These are phyloP conservation scores for Cyclaneusma minus DNA, from an alignment of 2,329 filamentous ascomycete species.

Conservation along the genomic window DNA sequence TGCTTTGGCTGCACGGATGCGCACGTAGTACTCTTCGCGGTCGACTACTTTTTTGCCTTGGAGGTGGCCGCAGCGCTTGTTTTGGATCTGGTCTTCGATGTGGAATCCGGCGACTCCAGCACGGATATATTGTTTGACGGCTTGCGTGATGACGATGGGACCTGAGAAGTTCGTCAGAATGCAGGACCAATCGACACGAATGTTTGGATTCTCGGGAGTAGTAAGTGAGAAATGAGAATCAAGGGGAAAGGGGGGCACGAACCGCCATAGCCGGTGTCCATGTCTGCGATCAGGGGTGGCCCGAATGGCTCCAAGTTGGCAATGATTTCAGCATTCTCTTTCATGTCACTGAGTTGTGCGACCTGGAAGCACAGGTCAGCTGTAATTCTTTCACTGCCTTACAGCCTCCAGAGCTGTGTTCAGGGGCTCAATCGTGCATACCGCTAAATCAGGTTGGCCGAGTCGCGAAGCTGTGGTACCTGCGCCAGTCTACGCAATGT, in stretches of 20 bases:
- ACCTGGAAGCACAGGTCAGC: no score
- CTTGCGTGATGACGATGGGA: constrained; percentile 34
- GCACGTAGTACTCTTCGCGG: constrained; percentile 30
- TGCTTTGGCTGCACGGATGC: constrained; percentile 38
- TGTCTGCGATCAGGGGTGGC: constrained; percentile 34
- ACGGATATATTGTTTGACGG: constrained; percentile 33
- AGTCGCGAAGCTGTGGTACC: constrained; percentile 31
- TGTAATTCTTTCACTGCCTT: no score
- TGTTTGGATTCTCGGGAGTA: background rate
- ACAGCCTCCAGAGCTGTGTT: no score
- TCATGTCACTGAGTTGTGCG: constrained; percentile 34
- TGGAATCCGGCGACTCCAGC: constrained; percentile 43
- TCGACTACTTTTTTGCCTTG: constrained; percentile 42
- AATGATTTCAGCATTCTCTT: constrained; percentile 35
- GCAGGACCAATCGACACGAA: background rate
- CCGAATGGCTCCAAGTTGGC: constrained; percentile 30
- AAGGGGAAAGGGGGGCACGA: background rate
- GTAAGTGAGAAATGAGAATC: background rate
- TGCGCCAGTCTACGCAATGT: constrained; percentile 26
- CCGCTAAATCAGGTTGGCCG: constrained; percentile 32
- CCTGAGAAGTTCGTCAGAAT: constrained; percentile 14
- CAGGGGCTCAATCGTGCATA: no score
- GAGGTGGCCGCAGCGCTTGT: constrained; percentile 53
- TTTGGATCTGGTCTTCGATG: constrained; percentile 45
- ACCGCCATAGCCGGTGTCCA: constrained; percentile 38